Percentiles rank a stretch among this genome's conserved stretches.
These are phyloP conservation scores for Metarhizium rileyi DNA, from an alignment of 2,329 filamentous ascomycete genomes.

Conservation along the genomic window DNA sequence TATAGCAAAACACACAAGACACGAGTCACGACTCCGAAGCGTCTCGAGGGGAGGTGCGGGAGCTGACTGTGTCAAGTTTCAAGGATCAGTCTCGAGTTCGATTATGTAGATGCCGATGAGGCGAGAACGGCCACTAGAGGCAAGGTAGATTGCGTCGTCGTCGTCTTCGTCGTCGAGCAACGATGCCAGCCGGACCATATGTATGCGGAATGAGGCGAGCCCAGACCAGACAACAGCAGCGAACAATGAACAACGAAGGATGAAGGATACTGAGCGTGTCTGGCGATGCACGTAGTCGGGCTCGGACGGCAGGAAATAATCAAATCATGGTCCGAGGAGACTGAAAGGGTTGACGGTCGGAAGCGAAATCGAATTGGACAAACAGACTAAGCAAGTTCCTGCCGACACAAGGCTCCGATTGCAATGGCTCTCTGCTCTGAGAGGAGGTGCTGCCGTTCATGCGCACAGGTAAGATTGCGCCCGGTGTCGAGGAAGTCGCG, in stretches of 20 bases:
- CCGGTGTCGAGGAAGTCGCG: not conserved
- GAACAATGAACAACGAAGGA: too few relatives aligned
- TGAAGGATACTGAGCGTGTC: too few relatives aligned
- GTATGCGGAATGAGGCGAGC: too few relatives aligned
- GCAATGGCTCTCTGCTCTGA: not conserved
- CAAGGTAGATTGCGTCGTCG: not conserved
- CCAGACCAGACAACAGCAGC: not conserved
- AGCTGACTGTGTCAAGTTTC: not conserved
- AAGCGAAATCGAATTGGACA: not conserved
- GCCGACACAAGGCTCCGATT: not conserved
- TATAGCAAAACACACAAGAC: not conserved
- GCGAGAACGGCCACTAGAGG: not conserved
- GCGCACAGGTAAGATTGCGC: slow-evolving; percentile 3
- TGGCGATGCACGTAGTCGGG: not conserved
- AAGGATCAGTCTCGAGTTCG: not conserved
- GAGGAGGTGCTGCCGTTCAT: not conserved
- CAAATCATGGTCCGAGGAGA: not conserved
- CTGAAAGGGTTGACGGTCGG: not conserved
- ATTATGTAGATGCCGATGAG: not conserved
- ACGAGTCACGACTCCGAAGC: not conserved
- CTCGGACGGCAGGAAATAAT: not conserved
- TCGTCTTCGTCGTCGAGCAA: not conserved
- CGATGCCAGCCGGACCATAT: too few relatives aligned
- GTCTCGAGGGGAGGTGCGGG: not conserved
- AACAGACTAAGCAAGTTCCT: not conserved